These are phyloP conservation scores for Trichosporon sp. DNA, from an alignment of 1,284 basidiomycete species.

Conservation along the genomic window DNA sequence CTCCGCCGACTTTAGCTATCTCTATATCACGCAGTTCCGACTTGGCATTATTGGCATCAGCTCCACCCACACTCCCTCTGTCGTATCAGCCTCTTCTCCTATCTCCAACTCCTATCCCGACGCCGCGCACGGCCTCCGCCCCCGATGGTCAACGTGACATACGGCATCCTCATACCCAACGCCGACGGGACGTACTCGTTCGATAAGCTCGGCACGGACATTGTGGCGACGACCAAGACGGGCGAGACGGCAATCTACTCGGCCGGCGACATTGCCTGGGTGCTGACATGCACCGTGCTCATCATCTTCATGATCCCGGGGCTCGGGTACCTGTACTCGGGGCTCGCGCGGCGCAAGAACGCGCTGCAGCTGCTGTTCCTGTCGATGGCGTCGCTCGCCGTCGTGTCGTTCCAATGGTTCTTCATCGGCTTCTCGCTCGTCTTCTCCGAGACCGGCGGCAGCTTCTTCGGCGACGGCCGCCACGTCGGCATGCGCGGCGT, in stretches of 20 bases:
- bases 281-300: constrained; percentile 71
- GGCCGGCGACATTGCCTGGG: constrained; percentile 76
- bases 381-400: constrained; percentile 65
- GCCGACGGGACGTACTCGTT: constrained; percentile 16
- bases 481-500: constrained; percentile 66
- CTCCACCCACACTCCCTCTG: not conserved
- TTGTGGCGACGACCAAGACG: constrained; percentile 24
- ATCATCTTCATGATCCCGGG: constrained; percentile 59
- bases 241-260: constrained; percentile 55
- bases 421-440: constrained; percentile 79
- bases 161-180: constrained; percentile 20
- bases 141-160: constrained; percentile 27
- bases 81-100: not conserved
- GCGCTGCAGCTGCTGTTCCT: constrained; percentile 54
- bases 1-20: not conserved
- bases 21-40: not conserved
- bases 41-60: not conserved
- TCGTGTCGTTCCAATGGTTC: constrained; percentile 77
- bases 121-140: not conserved
- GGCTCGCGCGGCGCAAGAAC: constrained; percentile 66
- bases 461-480: constrained; percentile 65
- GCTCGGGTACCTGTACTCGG: constrained; percentile 81
- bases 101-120: not conserved
- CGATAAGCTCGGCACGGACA: constrained; percentile 30
- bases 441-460: constrained; percentile 64